A percentile compares a stretch with the other conserved stretches of the same genome.
phyloP scores from a whole-genome alignment of 257 asterid species.

The Eustoma russellianum region DNA sequence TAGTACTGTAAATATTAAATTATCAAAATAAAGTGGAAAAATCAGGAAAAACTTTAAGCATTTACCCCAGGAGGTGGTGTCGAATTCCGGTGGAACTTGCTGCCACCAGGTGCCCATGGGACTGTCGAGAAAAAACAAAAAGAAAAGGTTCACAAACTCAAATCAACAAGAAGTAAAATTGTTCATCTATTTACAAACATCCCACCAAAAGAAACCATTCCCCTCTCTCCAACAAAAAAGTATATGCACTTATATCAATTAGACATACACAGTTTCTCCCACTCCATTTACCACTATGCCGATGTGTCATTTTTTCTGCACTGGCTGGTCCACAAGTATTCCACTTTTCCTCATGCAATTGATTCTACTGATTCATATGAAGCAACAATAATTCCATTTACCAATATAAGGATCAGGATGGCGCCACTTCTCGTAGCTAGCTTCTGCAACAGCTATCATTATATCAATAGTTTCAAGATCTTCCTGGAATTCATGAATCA shows the following conservation, averaged over 20 bases:
- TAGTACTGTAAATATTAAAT: background rate
- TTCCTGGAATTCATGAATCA: slow-evolving; percentile 45
- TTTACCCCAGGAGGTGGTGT: slow-evolving; percentile 89
- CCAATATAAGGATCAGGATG: slow-evolving; percentile 98
- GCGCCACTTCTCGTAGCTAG: slow-evolving; percentile 61
- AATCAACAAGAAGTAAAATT: background rate
- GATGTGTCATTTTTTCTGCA: no score
- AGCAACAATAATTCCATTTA: slow-evolving; percentile 19
- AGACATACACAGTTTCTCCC: no score
- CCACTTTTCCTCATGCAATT: no score
- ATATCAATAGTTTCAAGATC: slow-evolving; percentile 75
- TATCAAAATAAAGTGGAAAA: slow-evolving; percentile 4
- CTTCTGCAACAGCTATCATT: slow-evolving; percentile 68
- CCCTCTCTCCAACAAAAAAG: no score
- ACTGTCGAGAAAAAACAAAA: slow-evolving; percentile 32
- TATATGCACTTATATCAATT: no score
- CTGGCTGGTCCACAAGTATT: no score
- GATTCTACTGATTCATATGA: no score
- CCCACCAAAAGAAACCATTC: background rate
- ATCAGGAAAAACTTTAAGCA: slow-evolving; percentile 6
- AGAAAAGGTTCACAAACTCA: slow-evolving; percentile 9
- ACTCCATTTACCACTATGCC: no score
- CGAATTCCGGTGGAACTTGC: slow-evolving; percentile 89
- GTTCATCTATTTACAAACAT: background rate
- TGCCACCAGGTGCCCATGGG: slow-evolving; percentile 99